Evolutionary conservation across 257 asterid genomes (phyloP), one percentile per base, ranked within the genome.

Genomic region (Capsicum baccatum): DNA sequence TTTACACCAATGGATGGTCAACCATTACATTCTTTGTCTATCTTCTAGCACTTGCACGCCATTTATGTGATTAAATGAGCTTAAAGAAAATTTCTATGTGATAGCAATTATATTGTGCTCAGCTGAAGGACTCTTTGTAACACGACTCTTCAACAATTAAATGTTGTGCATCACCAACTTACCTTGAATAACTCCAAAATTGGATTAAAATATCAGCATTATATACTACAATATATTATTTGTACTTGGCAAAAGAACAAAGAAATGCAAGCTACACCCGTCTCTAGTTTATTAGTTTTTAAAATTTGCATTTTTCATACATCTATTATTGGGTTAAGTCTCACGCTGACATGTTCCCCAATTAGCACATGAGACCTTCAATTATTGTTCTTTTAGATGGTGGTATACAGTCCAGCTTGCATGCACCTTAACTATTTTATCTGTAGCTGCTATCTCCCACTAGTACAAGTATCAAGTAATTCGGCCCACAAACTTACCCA

Each of bases 281-380:
- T 73, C 37, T 19, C 44, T 19, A 48, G 80, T 52, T 73, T 73
- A 73, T 48, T 48, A 73, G 44, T 48, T 11, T 11, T 12, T 48
- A 19, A 73, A 11, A 11, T 21, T 50, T 19, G 10, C 0, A 6
- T 73, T 48, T 71, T 13, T 48, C 59, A 48, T 73, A 11, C 12
- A 73, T 73, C 17, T 48, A 44, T 19, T 19, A 73, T 6, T 47
- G 13, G 12, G 60, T 73, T 19, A 73, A 73, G 17, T 19, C 60
- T 42, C 60, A 73, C n/a, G 59, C 80, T 73, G 7, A 54, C 60
- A 73, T 73, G 42, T 48, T 73, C 56, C 39, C 42, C 44, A 73
- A 50, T 73, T 12, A 48, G 59, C 80, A 73, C 80, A 73, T 48
- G 44, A 48, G 44, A 73, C 19, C n/a, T 47, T 48, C 80, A 73